A percentile compares a stretch with the other conserved stretches of the same genome.
These are phyloP conservation scores for Beauveria asiatica DNA, from an alignment of 2,329 filamentous ascomycete species.

Conservation along the genomic window DNA sequence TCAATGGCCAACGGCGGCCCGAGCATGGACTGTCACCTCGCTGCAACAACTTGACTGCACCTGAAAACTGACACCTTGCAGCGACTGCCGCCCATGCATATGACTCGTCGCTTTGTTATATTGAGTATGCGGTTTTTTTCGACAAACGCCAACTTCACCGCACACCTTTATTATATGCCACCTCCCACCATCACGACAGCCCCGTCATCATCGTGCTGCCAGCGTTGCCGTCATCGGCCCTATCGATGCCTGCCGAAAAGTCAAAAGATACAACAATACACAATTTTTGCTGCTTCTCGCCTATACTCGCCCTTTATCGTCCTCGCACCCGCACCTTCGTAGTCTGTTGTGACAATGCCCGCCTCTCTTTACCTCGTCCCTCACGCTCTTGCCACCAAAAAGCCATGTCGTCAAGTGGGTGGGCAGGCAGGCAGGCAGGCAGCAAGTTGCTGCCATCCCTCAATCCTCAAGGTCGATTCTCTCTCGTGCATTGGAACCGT, in stretches of 20 bases:
- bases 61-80: background rate
- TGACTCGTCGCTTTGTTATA: background rate
- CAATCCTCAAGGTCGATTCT: background rate
- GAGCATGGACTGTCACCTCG: background rate
- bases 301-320: background rate
- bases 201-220: background rate
- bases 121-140: background rate
- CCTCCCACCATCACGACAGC: too few species aligned
- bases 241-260: background rate
- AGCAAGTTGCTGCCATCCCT: background rate
- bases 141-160: background rate
- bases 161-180: too few species aligned
- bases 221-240: background rate
- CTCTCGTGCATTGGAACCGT: background rate
- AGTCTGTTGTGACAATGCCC: background rate
- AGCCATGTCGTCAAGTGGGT: background rate
- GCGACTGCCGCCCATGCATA: background rate
- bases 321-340: constrained; percentile 2
- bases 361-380: background rate
- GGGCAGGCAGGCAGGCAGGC: constrained; percentile 1
- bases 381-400: constrained; percentile 5
- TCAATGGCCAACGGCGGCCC: background rate
- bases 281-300: background rate
- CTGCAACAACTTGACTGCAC: background rate
- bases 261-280: background rate